These are phyloP conservation scores for Scheffersomyces stipitis DNA, from an alignment of 805 yeast species.

Conservation along the genomic window DNA sequence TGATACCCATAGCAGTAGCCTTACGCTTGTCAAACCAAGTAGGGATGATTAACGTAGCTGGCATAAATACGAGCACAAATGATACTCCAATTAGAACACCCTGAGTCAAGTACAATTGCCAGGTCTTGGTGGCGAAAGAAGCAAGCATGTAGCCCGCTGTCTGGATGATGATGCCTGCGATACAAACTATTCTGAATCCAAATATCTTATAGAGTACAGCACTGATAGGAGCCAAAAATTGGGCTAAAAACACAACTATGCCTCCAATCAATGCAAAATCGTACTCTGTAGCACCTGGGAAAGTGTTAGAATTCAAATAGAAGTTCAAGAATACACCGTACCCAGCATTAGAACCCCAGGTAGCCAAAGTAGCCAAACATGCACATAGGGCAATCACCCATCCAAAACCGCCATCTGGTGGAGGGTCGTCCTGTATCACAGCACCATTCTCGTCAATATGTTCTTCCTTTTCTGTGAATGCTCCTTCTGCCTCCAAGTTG, in stretches of 20 bases:
- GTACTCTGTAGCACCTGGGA: constrained; percentile 44
- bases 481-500: constrained; percentile 1
- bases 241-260: constrained; percentile 51
- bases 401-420: constrained; percentile 49
- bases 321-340: constrained; percentile 59
- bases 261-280: constrained; percentile 56
- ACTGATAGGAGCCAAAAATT: constrained; percentile 54
- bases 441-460: not conserved
- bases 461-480: constrained; percentile 4
- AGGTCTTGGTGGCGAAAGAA: constrained; percentile 46
- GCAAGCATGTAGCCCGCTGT: constrained; percentile 49
- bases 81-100: constrained; percentile 52
- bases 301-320: constrained; percentile 40
- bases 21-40: constrained; percentile 49
- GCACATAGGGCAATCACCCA: constrained; percentile 55
- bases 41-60: constrained; percentile 44
- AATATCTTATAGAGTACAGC: constrained; percentile 46
- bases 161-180: constrained; percentile 45
- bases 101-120: constrained; percentile 55
- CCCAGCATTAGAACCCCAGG: constrained; percentile 60
- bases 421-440: not conserved
- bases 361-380: constrained; percentile 44
- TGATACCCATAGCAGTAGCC: constrained; percentile 50
- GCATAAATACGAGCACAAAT: constrained; percentile 43
- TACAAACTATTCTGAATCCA: constrained; percentile 50